phyloP scores from a whole-genome alignment of 139 green algal genomes.

The Ettlia oleoabundans region DNA sequence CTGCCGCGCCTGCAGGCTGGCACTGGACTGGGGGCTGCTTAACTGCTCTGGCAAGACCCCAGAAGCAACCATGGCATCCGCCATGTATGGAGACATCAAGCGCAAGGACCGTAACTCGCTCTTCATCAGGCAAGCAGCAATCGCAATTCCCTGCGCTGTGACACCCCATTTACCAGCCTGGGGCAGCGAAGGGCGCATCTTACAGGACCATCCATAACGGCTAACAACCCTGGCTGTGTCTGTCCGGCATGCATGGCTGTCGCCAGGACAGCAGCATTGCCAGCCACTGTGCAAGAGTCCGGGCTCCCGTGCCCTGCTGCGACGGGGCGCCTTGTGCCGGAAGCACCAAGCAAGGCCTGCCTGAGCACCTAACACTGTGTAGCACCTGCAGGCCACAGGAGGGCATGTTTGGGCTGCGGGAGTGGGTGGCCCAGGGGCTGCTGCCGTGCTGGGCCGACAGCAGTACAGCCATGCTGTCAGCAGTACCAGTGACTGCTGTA shows the following conservation, averaged over 20 bases:
- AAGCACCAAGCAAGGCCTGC: too few species aligned
- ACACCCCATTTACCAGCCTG: too few species aligned
- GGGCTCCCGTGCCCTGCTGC: too few species aligned
- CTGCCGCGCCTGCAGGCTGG: too few species aligned
- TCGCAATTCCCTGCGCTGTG: not conserved
- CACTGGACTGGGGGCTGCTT: slow-evolving; percentile 67
- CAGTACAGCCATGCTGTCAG: not conserved
- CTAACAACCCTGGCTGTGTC: too few species aligned
- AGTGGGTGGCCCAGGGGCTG: slow-evolving; percentile 58
- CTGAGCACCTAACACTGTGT: not conserved
- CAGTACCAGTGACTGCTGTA: not conserved
- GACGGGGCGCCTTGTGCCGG: too few species aligned
- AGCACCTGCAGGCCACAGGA: slow-evolving; percentile 62
- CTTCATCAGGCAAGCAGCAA: slow-evolving; percentile 52
- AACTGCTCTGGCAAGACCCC: slow-evolving; percentile 78
- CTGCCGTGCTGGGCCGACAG: not conserved
- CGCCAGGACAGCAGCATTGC: not conserved
- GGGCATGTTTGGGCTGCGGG: slow-evolving; percentile 80
- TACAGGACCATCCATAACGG: too few species aligned
- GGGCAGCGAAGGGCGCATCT: too few species aligned
- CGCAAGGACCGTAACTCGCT: slow-evolving; percentile 64
- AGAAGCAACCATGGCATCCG: slow-evolving; percentile 85
- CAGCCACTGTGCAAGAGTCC: not conserved
- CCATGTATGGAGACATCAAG: slow-evolving; percentile 86
- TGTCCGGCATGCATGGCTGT: too few species aligned